Conservation (phyloP, 805 yeast genomes). For the Myxozyma melibiosi region DNA sequence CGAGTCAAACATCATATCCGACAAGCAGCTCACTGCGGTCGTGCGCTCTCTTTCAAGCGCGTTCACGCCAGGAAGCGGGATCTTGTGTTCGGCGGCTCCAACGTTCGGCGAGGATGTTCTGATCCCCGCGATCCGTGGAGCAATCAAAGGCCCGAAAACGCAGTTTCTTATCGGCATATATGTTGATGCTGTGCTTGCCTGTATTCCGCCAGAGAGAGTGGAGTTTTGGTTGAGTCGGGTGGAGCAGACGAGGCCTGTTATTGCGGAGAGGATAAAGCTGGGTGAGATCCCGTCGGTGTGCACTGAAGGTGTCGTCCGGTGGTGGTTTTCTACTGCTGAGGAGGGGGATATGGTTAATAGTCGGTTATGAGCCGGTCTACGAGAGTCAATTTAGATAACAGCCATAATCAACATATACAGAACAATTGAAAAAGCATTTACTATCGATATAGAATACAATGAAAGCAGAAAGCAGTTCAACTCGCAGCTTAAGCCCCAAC, state of each 20-base stretch:
- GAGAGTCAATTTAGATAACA: too few relatives aligned
- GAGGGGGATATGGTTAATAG: not conserved
- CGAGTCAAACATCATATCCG: slow-evolving; percentile 8
- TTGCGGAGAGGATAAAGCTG: slow-evolving; percentile 10
- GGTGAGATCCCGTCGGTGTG: slow-evolving; percentile 28
- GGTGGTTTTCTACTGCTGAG: slow-evolving; percentile 21
- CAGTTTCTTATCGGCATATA: not conserved
- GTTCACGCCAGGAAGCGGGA: slow-evolving; percentile 22
- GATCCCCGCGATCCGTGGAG: slow-evolving; percentile 7
- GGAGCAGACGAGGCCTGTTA: not conserved
- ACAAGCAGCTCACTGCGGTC: slow-evolving; percentile 18
- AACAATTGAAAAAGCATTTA: not conserved
- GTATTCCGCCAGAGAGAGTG: slow-evolving; percentile 12
- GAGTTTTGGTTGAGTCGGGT: slow-evolving; percentile 14
- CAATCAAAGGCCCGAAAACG: not conserved
- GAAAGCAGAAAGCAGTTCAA: not conserved
- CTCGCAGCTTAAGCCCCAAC: not conserved
- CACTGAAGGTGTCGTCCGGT: slow-evolving; percentile 15
- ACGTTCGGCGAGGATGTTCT: slow-evolving; percentile 11
- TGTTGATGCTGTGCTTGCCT: slow-evolving; percentile 21
- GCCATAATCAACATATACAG: too few relatives aligned
- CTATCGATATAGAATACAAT: not conserved
- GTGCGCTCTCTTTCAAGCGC: slow-evolving; percentile 14
- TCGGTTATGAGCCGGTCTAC: too few relatives aligned
- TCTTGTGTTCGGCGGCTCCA: slow-evolving; percentile 19